A percentile compares a stretch with the other conserved stretches of the same genome.
Conservation (phyloP, 805 yeast genomes). For the Metschnikowia cubensis region DNA sequence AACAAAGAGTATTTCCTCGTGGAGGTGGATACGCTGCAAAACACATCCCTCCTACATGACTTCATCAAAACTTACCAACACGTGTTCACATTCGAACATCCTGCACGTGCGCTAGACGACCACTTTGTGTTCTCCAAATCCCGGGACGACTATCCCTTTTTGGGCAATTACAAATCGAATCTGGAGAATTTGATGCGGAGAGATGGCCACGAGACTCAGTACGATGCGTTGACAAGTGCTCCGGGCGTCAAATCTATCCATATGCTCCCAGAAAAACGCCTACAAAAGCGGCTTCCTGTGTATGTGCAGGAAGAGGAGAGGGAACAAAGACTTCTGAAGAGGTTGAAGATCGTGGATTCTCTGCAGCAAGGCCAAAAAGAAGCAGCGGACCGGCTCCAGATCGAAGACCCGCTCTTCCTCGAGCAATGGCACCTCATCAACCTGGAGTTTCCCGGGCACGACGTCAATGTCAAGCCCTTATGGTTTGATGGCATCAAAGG, state of each 20-base stretch:
- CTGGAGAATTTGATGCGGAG: conserved; percentile 25
- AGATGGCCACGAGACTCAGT: conserved; percentile 22
- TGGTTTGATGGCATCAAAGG: conserved; percentile 87
- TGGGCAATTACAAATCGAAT: conserved; percentile 36
- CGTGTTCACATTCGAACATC: conserved; percentile 53
- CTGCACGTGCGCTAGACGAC: conserved; percentile 54
- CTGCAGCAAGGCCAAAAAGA: conserved; percentile 44
- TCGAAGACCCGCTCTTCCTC: conserved; percentile 77
- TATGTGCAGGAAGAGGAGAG: conserved; percentile 24
- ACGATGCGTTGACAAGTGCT: conserved; percentile 22
- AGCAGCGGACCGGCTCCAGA: conserved; percentile 51
- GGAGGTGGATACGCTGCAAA: conserved; percentile 40
- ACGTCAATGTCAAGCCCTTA: conserved; percentile 78
- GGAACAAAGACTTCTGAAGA: not conserved
- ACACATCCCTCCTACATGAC: conserved; percentile 24
- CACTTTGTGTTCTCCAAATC: conserved; percentile 64
- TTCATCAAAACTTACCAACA: conserved; percentile 38
- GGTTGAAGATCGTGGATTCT: conserved; percentile 43
- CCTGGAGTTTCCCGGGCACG: conserved; percentile 68
- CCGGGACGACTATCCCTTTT: conserved; percentile 27
- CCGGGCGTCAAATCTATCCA: conserved; percentile 48
- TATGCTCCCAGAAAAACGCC: conserved; percentile 47
- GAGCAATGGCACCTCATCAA: conserved; percentile 94
- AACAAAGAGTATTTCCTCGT: conserved; percentile 58
- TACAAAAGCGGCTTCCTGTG: conserved; percentile 59